Base-by-base conservation (phyloP, 306 rosid species). In the Vigna radiata region DNA sequence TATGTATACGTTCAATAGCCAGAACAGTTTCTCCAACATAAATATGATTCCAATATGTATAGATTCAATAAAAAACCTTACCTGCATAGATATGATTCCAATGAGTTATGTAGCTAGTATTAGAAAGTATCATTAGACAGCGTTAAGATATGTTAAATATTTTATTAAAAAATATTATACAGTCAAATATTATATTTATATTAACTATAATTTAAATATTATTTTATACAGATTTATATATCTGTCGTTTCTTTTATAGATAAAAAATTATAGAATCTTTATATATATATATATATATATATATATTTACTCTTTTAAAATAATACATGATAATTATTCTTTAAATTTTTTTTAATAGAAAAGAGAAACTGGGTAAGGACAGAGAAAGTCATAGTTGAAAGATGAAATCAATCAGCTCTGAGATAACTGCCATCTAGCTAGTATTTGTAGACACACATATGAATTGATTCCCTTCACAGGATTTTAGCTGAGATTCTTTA, bases 1-100 rank as follows among this genome's bases (percentile, higher is more conserved):
- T 88, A 77, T 96, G 99, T 69, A 92, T 96, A 81, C 97, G 91
- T 83, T 96, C 98, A 66, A 96, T 89, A 39, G 99, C 97, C 81
- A 96, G 79, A 84, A 96, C 85, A 15, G 93, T 91, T 86, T 96
- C 94, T 49, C 87, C 99, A 7, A 96, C 91, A 84, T 96, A 96
- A 86, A 96, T 23, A 23, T 23, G 27, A 23, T 23, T 23, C 27
- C 27, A 23, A 23, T 23, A 23, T 23, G 27, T 23, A 23, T 23
- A 23, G 27, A 23, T 23, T 23, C 27, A 23, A 23, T 19, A 19
- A 19, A 1, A 19, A 19, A 19, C 21, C 97, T 83, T 66, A 94
- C 97, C 98, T 94, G 67, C 71, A 68, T 76, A 63, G 56, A 43
- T 15, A 68, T 13, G 67, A 73, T 73, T 60, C 23, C 37, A 29